Evolutionary conservation across 371 early-diverging fungal species (phyloP).

Genomic region (Dichotomocladium elegans): DNA sequence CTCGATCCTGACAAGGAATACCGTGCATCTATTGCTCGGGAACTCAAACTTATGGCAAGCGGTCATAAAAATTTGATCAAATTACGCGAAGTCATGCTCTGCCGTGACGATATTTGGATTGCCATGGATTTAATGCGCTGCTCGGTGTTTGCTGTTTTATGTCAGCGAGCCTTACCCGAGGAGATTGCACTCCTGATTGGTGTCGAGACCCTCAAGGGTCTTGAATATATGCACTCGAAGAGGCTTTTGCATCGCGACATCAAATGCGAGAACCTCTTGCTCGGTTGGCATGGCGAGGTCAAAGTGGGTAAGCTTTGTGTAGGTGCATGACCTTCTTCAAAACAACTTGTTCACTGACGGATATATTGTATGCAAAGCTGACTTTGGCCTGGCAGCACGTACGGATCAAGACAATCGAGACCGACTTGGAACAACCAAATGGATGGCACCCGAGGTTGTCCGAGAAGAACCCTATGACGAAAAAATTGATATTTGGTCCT

Average conservation of each 20-base stretch:
- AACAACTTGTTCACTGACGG: too few species aligned
- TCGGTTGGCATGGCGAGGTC: conserved; percentile 91
- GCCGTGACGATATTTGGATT: conserved; percentile 50
- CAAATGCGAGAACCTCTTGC: conserved; percentile 95
- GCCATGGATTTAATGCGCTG: conserved; percentile 49
- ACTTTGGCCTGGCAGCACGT: conserved; percentile 43
- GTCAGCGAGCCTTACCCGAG: conserved; percentile 48
- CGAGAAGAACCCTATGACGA: conserved; percentile 83
- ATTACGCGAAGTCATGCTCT: conserved; percentile 40
- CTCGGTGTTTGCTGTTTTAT: conserved; percentile 47
- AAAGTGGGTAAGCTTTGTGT: conserved; percentile 98
- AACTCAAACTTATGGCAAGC: conserved; percentile 44
- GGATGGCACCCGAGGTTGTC: conserved; percentile 95
- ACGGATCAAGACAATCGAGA: conserved; percentile 57
- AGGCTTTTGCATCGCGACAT: conserved; percentile 96
- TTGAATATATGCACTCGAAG: conserved; percentile 89
- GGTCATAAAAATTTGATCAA: conserved; percentile 43
- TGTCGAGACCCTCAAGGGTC: conserved; percentile 59
- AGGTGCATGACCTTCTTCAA: too few species aligned
- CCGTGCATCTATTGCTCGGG: conserved; percentile 41
- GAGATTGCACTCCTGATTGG: conserved; percentile 37
- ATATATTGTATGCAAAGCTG: conserved; percentile 19
- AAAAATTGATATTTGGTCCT: conserved; percentile 96
- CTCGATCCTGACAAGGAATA: conserved; percentile 47
- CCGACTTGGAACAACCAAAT: conserved; percentile 96